Percentiles rank a stretch among this genome's conserved stretches.
phyloP scores from a whole-genome alignment of 2,329 filamentous ascomycete genomes.

The Penicillium sp. region DNA sequence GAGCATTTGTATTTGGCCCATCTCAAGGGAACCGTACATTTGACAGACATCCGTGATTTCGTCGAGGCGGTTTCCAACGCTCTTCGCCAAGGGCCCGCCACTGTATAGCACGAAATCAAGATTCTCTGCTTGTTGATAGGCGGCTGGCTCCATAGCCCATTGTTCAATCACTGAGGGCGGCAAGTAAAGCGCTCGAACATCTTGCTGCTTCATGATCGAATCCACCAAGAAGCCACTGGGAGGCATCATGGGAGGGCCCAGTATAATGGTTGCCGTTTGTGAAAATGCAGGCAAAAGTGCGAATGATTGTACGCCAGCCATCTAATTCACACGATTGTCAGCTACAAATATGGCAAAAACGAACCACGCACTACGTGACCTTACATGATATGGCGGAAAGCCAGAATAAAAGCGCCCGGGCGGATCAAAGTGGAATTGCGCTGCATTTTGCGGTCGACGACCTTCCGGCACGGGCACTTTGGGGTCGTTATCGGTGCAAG shows the following conservation, averaged over 20 bases:
- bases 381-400: slow-evolving; percentile 21
- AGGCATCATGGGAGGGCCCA: slow-evolving; percentile 18
- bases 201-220: slow-evolving; percentile 15
- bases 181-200: slow-evolving; percentile 18
- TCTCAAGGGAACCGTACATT: slow-evolving; percentile 19
- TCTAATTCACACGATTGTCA: not conserved
- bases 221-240: slow-evolving; percentile 18
- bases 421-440: slow-evolving; percentile 15
- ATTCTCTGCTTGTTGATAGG: slow-evolving; percentile 15
- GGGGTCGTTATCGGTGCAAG: slow-evolving; percentile 21
- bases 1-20: slow-evolving; percentile 20
- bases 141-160: slow-evolving; percentile 9
- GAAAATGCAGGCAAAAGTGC: slow-evolving; percentile 14
- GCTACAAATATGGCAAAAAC: not conserved
- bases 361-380: not conserved
- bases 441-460: slow-evolving; percentile 14
- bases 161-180: slow-evolving; percentile 19
- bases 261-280: slow-evolving; percentile 12
- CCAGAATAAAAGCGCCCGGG: slow-evolving; percentile 18
- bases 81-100: slow-evolving; percentile 12
- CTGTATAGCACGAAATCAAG: slow-evolving; percentile 18
- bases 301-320: slow-evolving; percentile 16
- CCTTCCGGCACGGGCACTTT: slow-evolving; percentile 18
- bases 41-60: slow-evolving; percentile 20
- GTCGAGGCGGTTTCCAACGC: slow-evolving; percentile 15